Percentiles rank a stretch among this genome's conserved stretches.
Evolutionary conservation across 148 eudicot genomes (phyloP).

Genomic region (Heliosperma pusillum): DNA sequence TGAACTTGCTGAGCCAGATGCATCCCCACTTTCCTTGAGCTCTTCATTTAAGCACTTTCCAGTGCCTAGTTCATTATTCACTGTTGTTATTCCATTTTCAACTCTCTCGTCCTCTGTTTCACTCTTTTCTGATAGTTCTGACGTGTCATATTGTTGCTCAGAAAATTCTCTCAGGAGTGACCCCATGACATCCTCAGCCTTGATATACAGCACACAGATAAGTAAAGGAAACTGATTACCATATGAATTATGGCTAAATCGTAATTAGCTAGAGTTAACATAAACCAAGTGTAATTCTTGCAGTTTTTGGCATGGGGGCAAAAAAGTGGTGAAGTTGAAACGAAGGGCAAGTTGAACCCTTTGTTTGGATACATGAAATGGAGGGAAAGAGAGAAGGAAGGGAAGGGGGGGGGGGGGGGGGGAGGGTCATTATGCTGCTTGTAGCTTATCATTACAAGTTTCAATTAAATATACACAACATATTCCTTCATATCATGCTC

Average conservation of each 20-base stretch:
- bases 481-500: neutral
- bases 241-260: neutral
- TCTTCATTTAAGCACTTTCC: constrained; percentile 30
- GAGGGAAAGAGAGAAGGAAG: too few species aligned
- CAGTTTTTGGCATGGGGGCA: neutral
- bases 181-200: constrained; percentile 89
- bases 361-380: too few species aligned
- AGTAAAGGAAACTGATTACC: neutral
- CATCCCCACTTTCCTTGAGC: constrained; percentile 27
- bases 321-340: neutral
- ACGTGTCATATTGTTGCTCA: constrained; percentile 36
- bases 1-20: constrained; percentile 18
- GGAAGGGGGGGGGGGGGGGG: too few species aligned
- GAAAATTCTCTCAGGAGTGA: constrained; percentile 71
- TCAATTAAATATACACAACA: neutral
- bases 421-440: neutral
- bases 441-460: neutral
- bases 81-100: constrained; percentile 25
- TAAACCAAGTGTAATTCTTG: neutral
- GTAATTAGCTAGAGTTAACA: neutral
- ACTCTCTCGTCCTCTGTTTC: constrained; percentile 28
- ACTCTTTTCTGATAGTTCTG: constrained; percentile 26
- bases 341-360: neutral
- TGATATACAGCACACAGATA: constrained; percentile 1
- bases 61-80: constrained; percentile 27